Evolutionary conservation across 2,329 filamentous ascomycete genomes (phyloP).

Genomic region (Trichoderma atroviride): DNA sequence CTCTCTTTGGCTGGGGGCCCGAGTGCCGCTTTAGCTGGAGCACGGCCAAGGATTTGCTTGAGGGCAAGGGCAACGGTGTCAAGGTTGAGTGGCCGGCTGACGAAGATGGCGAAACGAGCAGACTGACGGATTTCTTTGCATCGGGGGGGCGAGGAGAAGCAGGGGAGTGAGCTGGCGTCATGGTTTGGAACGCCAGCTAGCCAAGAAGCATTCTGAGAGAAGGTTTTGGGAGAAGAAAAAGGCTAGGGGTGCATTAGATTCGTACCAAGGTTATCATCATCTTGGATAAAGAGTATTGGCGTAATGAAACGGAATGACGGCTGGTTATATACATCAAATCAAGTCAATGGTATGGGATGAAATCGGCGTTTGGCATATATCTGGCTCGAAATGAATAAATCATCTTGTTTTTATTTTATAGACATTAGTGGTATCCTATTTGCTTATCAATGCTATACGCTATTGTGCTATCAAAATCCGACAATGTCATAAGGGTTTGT

Average conservation of each 20-base stretch:
- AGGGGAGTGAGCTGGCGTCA: constrained; percentile 66
- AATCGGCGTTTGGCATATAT: constrained; percentile 21
- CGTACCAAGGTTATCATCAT: too few relatives aligned
- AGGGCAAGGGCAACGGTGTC: constrained; percentile 67
- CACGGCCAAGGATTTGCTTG: constrained; percentile 90
- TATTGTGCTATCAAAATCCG: not conserved
- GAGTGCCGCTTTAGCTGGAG: constrained; percentile 97
- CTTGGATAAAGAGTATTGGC: not conserved
- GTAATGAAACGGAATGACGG: constrained; percentile 12
- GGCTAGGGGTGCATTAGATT: not conserved
- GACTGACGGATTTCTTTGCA: constrained; percentile 76
- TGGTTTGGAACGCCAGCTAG: constrained; percentile 82
- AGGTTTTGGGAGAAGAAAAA: not conserved
- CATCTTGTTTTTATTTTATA: constrained; percentile 17
- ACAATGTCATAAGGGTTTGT: constrained; percentile 1
- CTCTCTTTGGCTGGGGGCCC: constrained; percentile 90
- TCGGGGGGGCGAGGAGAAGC: constrained; percentile 46
- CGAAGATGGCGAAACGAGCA: constrained; percentile 68
- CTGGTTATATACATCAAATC: not conserved
- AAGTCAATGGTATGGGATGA: constrained; percentile 2
- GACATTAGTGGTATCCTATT: constrained; percentile 31
- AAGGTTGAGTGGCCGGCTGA: constrained; percentile 83
- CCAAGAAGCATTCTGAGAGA: constrained; percentile 67
- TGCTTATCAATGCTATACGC: constrained; percentile 26
- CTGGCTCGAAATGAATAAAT: not conserved